Evolutionary conservation across 2,329 filamentous ascomycete species (phyloP), one percentile per base, ranked within the genome.

Genomic region (Hysterium pulicare): DNA sequence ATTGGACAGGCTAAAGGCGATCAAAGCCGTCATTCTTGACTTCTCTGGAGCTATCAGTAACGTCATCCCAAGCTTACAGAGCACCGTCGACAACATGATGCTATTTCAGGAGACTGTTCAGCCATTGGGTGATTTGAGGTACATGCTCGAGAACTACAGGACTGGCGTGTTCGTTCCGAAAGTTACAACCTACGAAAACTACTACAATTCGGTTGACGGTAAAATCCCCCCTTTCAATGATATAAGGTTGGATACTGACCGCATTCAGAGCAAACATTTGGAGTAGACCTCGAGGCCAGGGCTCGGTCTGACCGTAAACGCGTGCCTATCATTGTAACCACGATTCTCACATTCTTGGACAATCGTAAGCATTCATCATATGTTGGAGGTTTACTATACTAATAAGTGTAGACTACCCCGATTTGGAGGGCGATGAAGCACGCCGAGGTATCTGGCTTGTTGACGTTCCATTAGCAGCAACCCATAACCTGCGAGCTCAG

Each of bases 31-130:
- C 40, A 85, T 98, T 48, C 79, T 98, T 33, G 94, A 98, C 70
- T 97, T 98, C 68, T 96, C 91, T 4, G 93, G 93, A 34, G 90
- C 91, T 28, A 87, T 98, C 66, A 91, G 91, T 75, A 98, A 98
- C 60, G 91, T 96, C 57, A 97, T 98, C 49, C 94, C 93, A 15
- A 94, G 87, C 60, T 73, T 98, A 48, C 93, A 97, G 69, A 91
- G 91, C 45, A 90, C 90, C 0, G 90, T 98, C 19, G 93, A 98
- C 71, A 90, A 94, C 64, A 96, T 98, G 90, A 90, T 98, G 83
- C 78, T 98, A 35, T 98, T 94, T 71, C 93, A 98, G 67, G 93
- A 98, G 74, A 97, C 93, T 0, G 87, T 98, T n/a, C 93, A 97
- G 67, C 93, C 93, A 5, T 66, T 83, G 36, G 87, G 88, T 30